phyloP scores from a whole-genome alignment of 2,329 filamentous ascomycete species.

The Trichoderma citrinoviride region DNA sequence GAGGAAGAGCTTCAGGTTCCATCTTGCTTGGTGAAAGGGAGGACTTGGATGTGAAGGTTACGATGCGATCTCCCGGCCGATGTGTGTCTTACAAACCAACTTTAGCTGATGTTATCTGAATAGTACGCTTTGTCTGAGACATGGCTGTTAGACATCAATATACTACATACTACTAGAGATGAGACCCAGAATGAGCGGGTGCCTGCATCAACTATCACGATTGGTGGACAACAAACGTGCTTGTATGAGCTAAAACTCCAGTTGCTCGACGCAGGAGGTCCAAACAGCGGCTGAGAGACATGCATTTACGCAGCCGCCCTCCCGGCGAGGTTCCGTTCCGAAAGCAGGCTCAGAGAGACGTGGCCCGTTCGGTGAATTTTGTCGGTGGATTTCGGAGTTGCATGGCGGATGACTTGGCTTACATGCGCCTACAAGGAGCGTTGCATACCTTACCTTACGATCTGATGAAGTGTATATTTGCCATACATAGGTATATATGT shows the following conservation, averaged over 20 bases:
- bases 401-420: neutral
- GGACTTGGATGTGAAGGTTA: neutral
- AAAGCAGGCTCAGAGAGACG: neutral
- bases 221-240: neutral
- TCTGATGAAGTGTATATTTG: neutral
- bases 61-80: too few relatives aligned
- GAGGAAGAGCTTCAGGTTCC: too few relatives aligned
- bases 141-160: neutral
- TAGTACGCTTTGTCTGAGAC: neutral
- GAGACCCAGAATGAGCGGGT: neutral
- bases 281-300: neutral
- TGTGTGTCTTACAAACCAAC: too few relatives aligned
- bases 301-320: too few relatives aligned
- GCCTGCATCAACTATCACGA: neutral
- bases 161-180: neutral
- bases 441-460: neutral
- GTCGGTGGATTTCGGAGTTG: conserved; percentile 6
- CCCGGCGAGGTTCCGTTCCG: neutral
- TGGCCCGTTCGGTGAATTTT: conserved; percentile 1
- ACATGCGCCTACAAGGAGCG: neutral
- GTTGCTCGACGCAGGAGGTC: too few relatives aligned
- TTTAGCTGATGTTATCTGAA: neutral
- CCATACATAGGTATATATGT: neutral
- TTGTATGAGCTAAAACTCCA: too few relatives aligned
- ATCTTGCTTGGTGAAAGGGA: neutral